Base-by-base conservation (phyloP, 352 stramenopile genomes). In the Phytopythium aichiense region DNA sequence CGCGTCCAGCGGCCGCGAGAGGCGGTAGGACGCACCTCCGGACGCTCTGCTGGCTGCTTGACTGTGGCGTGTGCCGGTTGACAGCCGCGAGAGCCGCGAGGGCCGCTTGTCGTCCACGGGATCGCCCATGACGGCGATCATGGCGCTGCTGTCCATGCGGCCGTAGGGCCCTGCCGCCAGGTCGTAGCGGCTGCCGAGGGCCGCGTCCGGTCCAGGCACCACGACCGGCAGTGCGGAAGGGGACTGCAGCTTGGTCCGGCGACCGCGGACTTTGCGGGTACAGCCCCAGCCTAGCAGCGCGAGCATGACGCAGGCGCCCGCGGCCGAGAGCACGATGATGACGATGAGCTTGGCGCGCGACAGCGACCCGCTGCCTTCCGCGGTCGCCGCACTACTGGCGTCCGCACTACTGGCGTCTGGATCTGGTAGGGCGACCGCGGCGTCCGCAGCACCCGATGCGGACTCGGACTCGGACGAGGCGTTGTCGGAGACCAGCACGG, bases 251-350 rank as follows among this genome's bases (percentile, higher is more conserved):
- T 40, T 48, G 35, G 66, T 30, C 15, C 69, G 38, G 2, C 35
- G 49, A 18, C 60, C 33, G 51, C 69, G 25, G 23, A 59, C 56
- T 23, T 20, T 50, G 50, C 40, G 61, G n/a, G n/a, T 64, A 59
- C 49, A 67, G 56, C 68, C 67, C 8, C 68, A 50, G 20, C 72
- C 56, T 31, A 78, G 59, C 9, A 78, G 65, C 45, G 60, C 65
- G 31, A 71, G 28, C 12, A 75, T 54, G n/a, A 78, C 64, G 6
- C 40, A 25, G 1, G 64, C 18, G 23, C 71, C 71, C 28, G 72
- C 49, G 15, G 58, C 61, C 35, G 55, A 65, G 45, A 77, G 51
- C 38, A 65, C 31, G 40, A 40, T 58, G 20, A 78, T 64, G 4
- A 75, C 57, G 30, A 48, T 25, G 15, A 38, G 62, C 50, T 71